Evolutionary conservation across 805 yeast species (phyloP), one percentile per base, ranked within the genome.

Genomic region (Wickerhamomyces rabaulensis): DNA sequence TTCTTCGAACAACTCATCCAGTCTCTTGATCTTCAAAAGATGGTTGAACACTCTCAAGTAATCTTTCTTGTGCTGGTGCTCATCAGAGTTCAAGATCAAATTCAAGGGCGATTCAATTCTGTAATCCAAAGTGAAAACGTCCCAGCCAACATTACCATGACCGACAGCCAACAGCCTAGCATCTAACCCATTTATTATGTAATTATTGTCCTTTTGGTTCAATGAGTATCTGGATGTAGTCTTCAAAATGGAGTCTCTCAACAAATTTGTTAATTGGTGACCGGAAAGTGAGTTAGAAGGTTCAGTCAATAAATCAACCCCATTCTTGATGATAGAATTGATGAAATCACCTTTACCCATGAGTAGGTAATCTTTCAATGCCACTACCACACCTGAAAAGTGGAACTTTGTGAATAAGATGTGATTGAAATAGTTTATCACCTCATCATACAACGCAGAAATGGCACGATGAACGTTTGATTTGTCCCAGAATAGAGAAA

Each of bases 81-180:
- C 66, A 40, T 61, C 71, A 47, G 77, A 75, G 35, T 82, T 68
- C 16, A 92, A 68, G 3, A 86, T 73, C 23, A 75, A 68, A 9
- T 79, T 71, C 39, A 85, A 61, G 1, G 86, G 86, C 13, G 70
- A 54, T 10, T 61, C 73, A 10, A 79, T 57, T 45, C 76, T 69
- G 62, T 87, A 94, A 59, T 90, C 97, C 33, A 91, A 67, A 0
- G 97, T 88, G 62, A 92, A 91, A 2, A 87, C 89, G 60, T 91
- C 95, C 97, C 97, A 91, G 1, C 96, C 97, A 43, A 79, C 66
- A 25, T 81, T 78, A 0, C 88, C 84, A 54, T 83, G 87, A 4
- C 82, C 82, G 42, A 84, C 66, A 48, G 85, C 89, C 42, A 91
- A 70, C 20, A 91, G 73, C 40, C 97, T 71, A 0, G 97, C 96